Evolutionary conservation across 2,329 filamentous ascomycete species (phyloP).

Genomic region (Aspergillus glaucus): DNA sequence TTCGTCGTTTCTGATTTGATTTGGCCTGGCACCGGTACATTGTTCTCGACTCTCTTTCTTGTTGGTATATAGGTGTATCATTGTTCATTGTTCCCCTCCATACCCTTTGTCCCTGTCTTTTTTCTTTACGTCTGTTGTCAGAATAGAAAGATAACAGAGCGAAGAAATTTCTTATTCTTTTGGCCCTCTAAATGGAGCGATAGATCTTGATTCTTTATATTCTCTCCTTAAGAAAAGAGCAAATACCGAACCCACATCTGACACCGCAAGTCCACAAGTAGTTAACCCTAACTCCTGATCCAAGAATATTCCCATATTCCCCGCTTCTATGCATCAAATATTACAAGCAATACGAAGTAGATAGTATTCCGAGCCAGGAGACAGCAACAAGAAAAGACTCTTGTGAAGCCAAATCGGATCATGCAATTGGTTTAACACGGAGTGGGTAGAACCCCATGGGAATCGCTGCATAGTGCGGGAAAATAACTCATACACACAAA

Average conservation of each 20-base stretch:
- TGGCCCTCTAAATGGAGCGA: background rate
- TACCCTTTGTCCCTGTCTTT: conserved; percentile 14
- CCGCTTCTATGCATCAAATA: too few relatives aligned
- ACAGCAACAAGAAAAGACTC: too few relatives aligned
- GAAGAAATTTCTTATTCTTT: background rate
- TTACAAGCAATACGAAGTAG: too few relatives aligned
- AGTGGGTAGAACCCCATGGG: conserved; percentile 25
- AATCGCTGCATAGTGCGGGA: conserved; percentile 30
- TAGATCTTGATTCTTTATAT: too few relatives aligned
- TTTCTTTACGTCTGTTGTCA: conserved; percentile 1
- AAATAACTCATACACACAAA: conserved; percentile 12
- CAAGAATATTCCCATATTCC: too few relatives aligned
- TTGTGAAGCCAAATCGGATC: conserved; percentile 10
- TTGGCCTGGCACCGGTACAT: too few relatives aligned
- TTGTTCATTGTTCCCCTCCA: conserved; percentile 13
- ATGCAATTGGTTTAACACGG: conserved; percentile 28
- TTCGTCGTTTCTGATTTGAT: too few relatives aligned
- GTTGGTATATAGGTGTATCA: conserved; percentile 23
- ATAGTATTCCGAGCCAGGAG: too few relatives aligned
- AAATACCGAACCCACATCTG: too few relatives aligned
- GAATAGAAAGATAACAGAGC: conserved; percentile 3
- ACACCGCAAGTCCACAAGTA: too few relatives aligned
- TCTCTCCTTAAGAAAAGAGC: too few relatives aligned
- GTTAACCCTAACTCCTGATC: too few relatives aligned
- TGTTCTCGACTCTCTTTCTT: background rate